Percentiles rank a stretch among this genome's conserved stretches.
phyloP scores from a whole-genome alignment of 2,329 filamentous ascomycete genomes.

The Falciphora oryzae region DNA sequence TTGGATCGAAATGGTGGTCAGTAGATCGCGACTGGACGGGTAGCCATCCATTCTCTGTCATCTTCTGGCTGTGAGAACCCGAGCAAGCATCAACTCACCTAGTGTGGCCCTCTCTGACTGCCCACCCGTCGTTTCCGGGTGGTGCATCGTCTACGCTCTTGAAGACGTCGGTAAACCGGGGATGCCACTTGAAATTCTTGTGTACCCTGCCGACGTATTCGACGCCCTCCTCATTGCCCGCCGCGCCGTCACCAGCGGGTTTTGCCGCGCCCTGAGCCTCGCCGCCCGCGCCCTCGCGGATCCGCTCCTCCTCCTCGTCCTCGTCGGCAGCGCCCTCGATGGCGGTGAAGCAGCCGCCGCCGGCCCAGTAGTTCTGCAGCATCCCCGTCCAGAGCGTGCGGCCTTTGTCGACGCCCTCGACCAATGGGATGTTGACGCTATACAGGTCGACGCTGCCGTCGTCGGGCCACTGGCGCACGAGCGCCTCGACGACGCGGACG shows the following conservation, averaged over 20 bases:
- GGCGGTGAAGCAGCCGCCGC: constrained; percentile 82
- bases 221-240: constrained; percentile 26
- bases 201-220: constrained; percentile 43
- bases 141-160: constrained; percentile 73
- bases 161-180: constrained; percentile 80
- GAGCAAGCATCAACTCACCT: constrained; percentile 49
- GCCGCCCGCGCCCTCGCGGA: constrained; percentile 59
- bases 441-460: constrained; percentile 74
- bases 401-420: constrained; percentile 64
- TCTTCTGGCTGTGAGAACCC: too few relatives aligned
- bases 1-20: constrained; percentile 13
- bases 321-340: constrained; percentile 62
- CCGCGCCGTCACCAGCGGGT: background rate
- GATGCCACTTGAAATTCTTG: constrained; percentile 93
- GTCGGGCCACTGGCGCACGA: constrained; percentile 67
- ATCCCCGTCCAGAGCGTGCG: constrained; percentile 80
- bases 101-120: constrained; percentile 79
- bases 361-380: constrained; percentile 84
- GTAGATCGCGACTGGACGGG: background rate
- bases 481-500: constrained; percentile 71
- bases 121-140: constrained; percentile 89
- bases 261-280: constrained; percentile 28
- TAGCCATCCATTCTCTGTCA: background rate
- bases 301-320: constrained; percentile 59
- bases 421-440: constrained; percentile 81